Evolutionary conservation across 495 filamentous ascomycete genomes (phyloP), one percentile per base, ranked within the genome.

Genomic region (Rhizodiscina lignyota): DNA sequence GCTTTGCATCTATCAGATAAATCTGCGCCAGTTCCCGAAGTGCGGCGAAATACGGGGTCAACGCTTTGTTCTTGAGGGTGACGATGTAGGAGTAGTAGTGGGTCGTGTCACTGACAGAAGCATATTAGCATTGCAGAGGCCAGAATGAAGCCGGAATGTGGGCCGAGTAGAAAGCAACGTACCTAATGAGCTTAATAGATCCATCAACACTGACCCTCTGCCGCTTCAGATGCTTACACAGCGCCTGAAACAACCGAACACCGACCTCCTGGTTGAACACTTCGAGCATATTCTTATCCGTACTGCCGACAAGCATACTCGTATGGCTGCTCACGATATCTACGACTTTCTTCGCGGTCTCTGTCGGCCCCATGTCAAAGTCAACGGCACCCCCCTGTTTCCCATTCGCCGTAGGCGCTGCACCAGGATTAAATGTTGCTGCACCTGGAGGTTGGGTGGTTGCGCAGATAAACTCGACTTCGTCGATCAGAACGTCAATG

Each of bases 181-280:
- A 78, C 74, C 73, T 76, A 49, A 97, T 96, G 30, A 99, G 66
- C 55, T 81, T 86, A 39, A 96, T 68, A 18, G 89, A 83, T 36
- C 89, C 89, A 37, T 84, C 79, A 12, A 83, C 78, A 47, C 75
- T 83, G 56, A 99, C 73, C 40, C 89, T 74, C 56, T 96, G 89
- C 27, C 91, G 74, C 61, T 96, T 96, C 36, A 99, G 68, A 58
- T 99, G 91, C 54, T 99, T 96, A 64, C 86, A 94, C 23, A 96
- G 56, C 11, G 78, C 79, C 0, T 76, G 71, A 55, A 96, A 96
- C 13, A 96, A 68, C 13, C 91, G 77, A 26, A 96, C 65, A 1
- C 89, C 91, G 19, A 96, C 87, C 60, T 99, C 89, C 59, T 92
- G 85, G 55, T 92, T 94, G 62, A 99, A 99, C 15, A 96, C 89